Evolutionary conservation across 2,329 filamentous ascomycete species (phyloP), one percentile per base, ranked within the genome.

Genomic region (Colletotrichum scovillei): DNA sequence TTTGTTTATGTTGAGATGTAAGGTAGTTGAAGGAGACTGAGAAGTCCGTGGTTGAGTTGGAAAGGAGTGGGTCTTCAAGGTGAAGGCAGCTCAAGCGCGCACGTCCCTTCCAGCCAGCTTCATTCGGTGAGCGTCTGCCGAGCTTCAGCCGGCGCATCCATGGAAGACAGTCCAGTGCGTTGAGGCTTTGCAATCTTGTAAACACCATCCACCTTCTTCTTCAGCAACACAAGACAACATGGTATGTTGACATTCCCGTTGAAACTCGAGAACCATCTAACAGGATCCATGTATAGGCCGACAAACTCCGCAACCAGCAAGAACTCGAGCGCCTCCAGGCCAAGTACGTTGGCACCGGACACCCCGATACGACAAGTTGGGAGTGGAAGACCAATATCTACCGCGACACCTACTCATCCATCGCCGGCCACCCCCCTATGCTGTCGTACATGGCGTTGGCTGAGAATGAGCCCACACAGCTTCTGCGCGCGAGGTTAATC

Each of bases 351-450:
- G 97, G 97, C 78, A 98, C 97, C 4, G 97, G 97, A 28, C 95
- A 98, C 83, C 94, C 96, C 56, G 97, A 99, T 86, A 98, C 96
- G 16, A 97, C 95, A 30, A 97, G 95, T 83, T 97, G 97, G 92
- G 97, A 99, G 85, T 99, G 95, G 95, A 93, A 93, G 63, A 95
- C 94, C 73, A 99, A 98, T 86, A 96, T 98, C 81, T 91, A 95
- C 81, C 95, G 97, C 82, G 97, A 99, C 86, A 97, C 93, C 26
- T 95, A 96, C 81, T 91, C 95, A 24, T 95, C 92, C 75, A 95
- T 97, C 79, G 90, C 97, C 76, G 97, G 97, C 24, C 97, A 99
- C 81, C 94, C 95, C 19, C 93, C 95, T 8, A 88, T 98, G 74
- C 88, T 98, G 19, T 91, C 94, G 52, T 98, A 98, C 83, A 95